Conservation (phyloP, 331 rosid species). For the Spiraea crenata region DNA sequence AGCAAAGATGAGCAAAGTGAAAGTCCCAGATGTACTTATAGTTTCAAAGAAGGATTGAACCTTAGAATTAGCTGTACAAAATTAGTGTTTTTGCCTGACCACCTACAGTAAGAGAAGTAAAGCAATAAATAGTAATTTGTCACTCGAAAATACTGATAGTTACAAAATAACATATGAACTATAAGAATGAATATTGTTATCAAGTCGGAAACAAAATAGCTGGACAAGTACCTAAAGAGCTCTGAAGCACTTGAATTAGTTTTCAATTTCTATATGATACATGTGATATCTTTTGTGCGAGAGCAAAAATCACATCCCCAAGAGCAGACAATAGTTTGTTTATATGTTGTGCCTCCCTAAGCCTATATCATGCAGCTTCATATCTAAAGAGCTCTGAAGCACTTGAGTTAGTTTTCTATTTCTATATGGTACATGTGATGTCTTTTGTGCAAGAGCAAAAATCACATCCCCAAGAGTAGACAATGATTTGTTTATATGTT, state of each 20-base stretch:
- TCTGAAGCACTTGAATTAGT: conserved; percentile 63
- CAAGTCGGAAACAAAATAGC: conserved; percentile 15
- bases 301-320: too few relatives aligned
- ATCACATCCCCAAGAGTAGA: too few relatives aligned
- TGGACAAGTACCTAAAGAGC: conserved; percentile 72
- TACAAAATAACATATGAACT: background rate
- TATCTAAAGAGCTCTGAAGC: too few relatives aligned
- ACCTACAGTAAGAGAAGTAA: conserved; percentile 44
- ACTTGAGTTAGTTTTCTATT: too few relatives aligned
- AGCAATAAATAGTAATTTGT: background rate
- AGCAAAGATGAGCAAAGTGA: conserved; percentile 92
- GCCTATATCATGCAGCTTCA: too few relatives aligned
- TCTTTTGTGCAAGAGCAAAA: too few relatives aligned
- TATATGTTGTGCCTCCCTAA: too few relatives aligned
- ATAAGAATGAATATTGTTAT: background rate
- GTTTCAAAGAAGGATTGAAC: conserved; percentile 83
- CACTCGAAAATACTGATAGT: background rate
- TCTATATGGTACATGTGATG: too few relatives aligned
- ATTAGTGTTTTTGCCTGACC: conserved; percentile 99
- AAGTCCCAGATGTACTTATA: conserved; percentile 64
- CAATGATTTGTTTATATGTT: too few relatives aligned
- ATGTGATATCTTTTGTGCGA: too few relatives aligned
- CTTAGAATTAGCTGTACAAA: conserved; percentile 95
- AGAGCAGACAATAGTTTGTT: too few relatives aligned
- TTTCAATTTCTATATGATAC: too few relatives aligned